A percentile compares a stretch with the other conserved stretches of the same genome.
These are phyloP conservation scores for Penicillium lagena DNA, from an alignment of 495 filamentous ascomycete species.

Conservation along the genomic window DNA sequence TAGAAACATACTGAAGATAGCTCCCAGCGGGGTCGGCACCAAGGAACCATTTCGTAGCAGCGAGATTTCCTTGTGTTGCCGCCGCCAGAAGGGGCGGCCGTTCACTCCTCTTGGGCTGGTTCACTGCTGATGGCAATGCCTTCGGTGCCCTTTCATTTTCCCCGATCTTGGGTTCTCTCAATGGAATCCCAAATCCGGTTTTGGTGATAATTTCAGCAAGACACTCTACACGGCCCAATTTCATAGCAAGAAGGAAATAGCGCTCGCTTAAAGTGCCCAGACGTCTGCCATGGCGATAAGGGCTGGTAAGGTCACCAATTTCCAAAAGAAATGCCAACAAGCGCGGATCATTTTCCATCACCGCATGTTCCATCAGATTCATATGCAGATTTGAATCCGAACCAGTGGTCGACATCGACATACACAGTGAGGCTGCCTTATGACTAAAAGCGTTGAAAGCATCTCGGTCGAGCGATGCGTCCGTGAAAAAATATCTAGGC, in stretches of 20 bases:
- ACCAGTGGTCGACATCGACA: slow-evolving; percentile 10
- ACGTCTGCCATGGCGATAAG: slow-evolving; percentile 1
- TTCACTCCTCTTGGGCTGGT: slow-evolving; percentile 42
- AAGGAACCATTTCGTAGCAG: slow-evolving; percentile 63
- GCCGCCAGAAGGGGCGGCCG: slow-evolving; percentile 53
- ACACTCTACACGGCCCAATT: slow-evolving; percentile 33
- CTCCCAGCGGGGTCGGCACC: slow-evolving; percentile 54
- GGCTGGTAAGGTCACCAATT: slow-evolving; percentile 18
- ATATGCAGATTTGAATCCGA: not conserved
- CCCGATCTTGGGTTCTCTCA: slow-evolving; percentile 47
- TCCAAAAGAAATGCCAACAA: slow-evolving; percentile 43
- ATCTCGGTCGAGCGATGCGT: slow-evolving; percentile 28
- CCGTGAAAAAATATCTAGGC: slow-evolving; percentile 37
- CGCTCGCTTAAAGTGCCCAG: too few relatives aligned
- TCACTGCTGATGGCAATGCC: slow-evolving; percentile 11
- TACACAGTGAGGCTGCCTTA: slow-evolving; percentile 39
- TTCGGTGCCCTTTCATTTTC: slow-evolving; percentile 48
- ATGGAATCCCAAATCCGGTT: slow-evolving; percentile 57
- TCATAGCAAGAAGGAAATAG: slow-evolving; percentile 35
- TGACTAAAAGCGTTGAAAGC: slow-evolving; percentile 36
- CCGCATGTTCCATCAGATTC: slow-evolving; percentile 24
- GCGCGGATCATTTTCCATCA: slow-evolving; percentile 27
- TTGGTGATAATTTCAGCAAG: slow-evolving; percentile 44
- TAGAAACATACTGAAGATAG: slow-evolving; percentile 57
- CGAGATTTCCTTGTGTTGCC: slow-evolving; percentile 49